A percentile compares a stretch with the other conserved stretches of the same genome.
Conservation (phyloP, 129 eudicot genomes). For the Flaveria robusta region DNA sequence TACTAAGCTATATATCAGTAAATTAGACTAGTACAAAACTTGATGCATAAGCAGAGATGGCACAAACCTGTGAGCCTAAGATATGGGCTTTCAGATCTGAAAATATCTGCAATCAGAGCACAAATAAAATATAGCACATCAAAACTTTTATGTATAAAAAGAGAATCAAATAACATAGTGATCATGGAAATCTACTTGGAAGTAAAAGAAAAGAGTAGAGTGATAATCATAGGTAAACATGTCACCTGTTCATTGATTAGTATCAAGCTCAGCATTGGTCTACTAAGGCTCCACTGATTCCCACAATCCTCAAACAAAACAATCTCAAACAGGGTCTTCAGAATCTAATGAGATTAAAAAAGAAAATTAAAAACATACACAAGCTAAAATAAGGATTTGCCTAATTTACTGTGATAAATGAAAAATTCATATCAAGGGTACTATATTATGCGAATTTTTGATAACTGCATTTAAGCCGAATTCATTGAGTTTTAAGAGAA, state of each 20-base stretch:
- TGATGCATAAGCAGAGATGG: not conserved
- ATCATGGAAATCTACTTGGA: not conserved
- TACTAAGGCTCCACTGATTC: constrained; percentile 88
- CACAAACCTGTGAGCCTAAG: constrained; percentile 73
- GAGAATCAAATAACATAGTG: not conserved
- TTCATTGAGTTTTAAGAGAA: too few species aligned
- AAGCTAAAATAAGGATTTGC: not conserved
- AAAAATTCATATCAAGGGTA: not conserved
- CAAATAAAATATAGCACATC: constrained; percentile 7
- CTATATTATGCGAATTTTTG: too few species aligned
- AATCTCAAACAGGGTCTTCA: constrained; percentile 91
- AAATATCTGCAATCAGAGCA: constrained; percentile 63
- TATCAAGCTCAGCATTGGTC: constrained; percentile 93
- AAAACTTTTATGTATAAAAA: not conserved
- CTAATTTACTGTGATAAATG: not conserved
- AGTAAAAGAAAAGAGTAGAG: not conserved
- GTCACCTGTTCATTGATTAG: constrained; percentile 83
- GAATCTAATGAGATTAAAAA: constrained; percentile 53
- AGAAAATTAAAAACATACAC: constrained; percentile 7
- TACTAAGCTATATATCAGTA: not conserved
- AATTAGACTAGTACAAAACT: not conserved
- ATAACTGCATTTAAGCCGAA: too few species aligned
- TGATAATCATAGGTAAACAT: not conserved
- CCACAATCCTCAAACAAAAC: constrained; percentile 82
- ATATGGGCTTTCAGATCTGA: constrained; percentile 82